phyloP scores from a whole-genome alignment of 73 alveolate species.

The Halteria grandinella region DNA sequence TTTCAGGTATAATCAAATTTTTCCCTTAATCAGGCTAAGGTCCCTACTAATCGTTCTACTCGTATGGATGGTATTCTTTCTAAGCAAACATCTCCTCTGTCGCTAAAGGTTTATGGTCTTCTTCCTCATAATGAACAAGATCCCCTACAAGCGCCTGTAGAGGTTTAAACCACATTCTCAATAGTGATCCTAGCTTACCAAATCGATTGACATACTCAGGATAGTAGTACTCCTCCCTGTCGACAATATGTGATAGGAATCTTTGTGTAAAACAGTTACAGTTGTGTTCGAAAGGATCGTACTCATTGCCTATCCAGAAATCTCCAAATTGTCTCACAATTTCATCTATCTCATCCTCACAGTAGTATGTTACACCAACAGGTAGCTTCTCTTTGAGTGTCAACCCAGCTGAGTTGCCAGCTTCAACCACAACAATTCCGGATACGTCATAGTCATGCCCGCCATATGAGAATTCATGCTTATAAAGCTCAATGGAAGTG shows the following conservation, averaged over 20 bases:
- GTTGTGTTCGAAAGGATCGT: slow-evolving; percentile 70
- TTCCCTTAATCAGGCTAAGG: not conserved
- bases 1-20: not conserved
- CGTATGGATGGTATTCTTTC: no score
- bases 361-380: slow-evolving; percentile 62
- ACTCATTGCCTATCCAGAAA: slow-evolving; percentile 66
- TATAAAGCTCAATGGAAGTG: slow-evolving; percentile 62
- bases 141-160: slow-evolving; percentile 64
- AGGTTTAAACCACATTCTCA: slow-evolving; percentile 71
- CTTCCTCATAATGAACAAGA: slow-evolving; percentile 45
- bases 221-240: slow-evolving; percentile 61
- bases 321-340: slow-evolving; percentile 61
- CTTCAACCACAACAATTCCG: slow-evolving; percentile 65
- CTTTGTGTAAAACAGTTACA: slow-evolving; percentile 64
- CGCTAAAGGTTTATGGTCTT: not conserved
- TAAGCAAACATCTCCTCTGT: no score
- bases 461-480: slow-evolving; percentile 68
- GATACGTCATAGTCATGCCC: slow-evolving; percentile 67
- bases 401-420: slow-evolving; percentile 55
- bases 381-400: slow-evolving; percentile 54
- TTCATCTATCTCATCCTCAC: slow-evolving; percentile 64
- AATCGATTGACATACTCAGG: slow-evolving; percentile 68
- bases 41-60: not conserved
- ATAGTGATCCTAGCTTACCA: slow-evolving; percentile 56
- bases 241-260: slow-evolving; percentile 50